A percentile compares a stretch with the other conserved stretches of the same genome.
Conservation (phyloP, 2,329 filamentous ascomycete species). For the Fusarium heterosporum region DNA sequence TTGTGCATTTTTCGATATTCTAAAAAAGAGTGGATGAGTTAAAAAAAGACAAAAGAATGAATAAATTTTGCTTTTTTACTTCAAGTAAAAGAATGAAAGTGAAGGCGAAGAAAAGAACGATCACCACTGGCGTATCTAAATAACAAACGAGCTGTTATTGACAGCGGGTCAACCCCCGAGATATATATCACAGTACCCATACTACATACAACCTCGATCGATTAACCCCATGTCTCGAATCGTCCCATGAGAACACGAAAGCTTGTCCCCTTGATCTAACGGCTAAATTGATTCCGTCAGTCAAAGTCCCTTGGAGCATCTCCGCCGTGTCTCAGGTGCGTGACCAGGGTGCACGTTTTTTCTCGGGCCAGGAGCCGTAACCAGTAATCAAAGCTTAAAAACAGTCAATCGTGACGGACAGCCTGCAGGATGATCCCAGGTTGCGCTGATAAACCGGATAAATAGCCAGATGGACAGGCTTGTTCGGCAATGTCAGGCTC, state of each 20-base stretch:
- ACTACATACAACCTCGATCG: slow-evolving; percentile 1
- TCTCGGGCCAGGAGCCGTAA: slow-evolving; percentile 18
- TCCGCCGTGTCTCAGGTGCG: slow-evolving; percentile 45
- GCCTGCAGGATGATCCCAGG: slow-evolving; percentile 14
- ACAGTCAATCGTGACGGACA: slow-evolving; percentile 20
- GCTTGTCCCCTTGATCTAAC: slow-evolving; percentile 15
- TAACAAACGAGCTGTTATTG: background rate
- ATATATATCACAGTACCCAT: slow-evolving; percentile 23
- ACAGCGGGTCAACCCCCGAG: slow-evolving; percentile 5
- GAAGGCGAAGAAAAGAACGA: slow-evolving; percentile 14
- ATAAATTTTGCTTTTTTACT: slow-evolving; percentile 11
- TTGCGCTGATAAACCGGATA: slow-evolving; percentile 10
- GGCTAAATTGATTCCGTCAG: slow-evolving; percentile 44
- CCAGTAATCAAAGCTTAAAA: background rate
- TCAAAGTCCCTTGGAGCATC: slow-evolving; percentile 31
- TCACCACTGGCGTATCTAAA: slow-evolving; percentile 26
- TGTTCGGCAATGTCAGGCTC: slow-evolving; percentile 27
- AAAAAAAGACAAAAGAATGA: background rate
- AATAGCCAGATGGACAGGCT: background rate
- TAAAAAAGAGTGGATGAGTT: slow-evolving; percentile 1
- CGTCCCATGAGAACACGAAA: slow-evolving; percentile 16
- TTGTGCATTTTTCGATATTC: slow-evolving; percentile 38
- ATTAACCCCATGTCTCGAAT: slow-evolving; percentile 7
- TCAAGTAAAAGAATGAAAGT: slow-evolving; percentile 4
- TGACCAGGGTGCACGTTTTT: slow-evolving; percentile 21